phyloP scores from a whole-genome alignment of 2,329 filamentous ascomycete genomes.

The Fusarium sulawesiense region DNA sequence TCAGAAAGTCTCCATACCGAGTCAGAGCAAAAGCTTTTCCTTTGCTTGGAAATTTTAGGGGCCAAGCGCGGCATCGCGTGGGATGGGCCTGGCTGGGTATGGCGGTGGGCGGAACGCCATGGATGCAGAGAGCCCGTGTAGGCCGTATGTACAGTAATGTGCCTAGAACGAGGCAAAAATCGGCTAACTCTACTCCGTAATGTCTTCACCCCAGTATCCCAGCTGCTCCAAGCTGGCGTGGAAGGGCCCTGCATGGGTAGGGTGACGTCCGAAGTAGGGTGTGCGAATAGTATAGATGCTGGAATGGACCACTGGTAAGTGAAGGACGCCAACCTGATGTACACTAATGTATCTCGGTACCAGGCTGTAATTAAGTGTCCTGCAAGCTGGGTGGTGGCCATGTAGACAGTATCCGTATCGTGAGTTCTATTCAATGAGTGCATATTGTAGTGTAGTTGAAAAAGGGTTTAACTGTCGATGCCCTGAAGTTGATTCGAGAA shows the following conservation, averaged over 20 bases:
- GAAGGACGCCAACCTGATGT: conserved; percentile 1
- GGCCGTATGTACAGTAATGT: conserved; percentile 3
- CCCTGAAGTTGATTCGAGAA: conserved; percentile 32
- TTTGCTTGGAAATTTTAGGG: conserved; percentile 25
- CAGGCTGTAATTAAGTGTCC: conserved; percentile 2
- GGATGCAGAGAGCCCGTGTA: conserved; percentile 14
- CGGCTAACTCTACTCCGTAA: neutral
- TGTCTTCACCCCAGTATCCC: neutral
- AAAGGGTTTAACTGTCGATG: conserved; percentile 2
- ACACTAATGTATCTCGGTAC: neutral
- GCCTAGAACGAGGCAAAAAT: neutral
- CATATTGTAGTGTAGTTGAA: neutral
- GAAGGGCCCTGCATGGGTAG: neutral
- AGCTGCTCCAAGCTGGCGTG: conserved; percentile 9
- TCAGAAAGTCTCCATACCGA: conserved; percentile 5
- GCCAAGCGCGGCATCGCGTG: conserved; percentile 41
- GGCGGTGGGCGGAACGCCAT: conserved; percentile 25
- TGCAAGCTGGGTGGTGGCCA: neutral
- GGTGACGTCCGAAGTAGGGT: neutral
- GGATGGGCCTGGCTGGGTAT: conserved; percentile 42
- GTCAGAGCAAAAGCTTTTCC: conserved; percentile 2
- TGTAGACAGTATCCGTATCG: neutral
- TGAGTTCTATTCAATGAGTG: neutral
- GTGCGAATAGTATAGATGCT: neutral
- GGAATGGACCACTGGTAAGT: conserved; percentile 10